These are phyloP conservation scores for Neurospora sp. DNA, from an alignment of 495 filamentous ascomycete species.

Conservation along the genomic window DNA sequence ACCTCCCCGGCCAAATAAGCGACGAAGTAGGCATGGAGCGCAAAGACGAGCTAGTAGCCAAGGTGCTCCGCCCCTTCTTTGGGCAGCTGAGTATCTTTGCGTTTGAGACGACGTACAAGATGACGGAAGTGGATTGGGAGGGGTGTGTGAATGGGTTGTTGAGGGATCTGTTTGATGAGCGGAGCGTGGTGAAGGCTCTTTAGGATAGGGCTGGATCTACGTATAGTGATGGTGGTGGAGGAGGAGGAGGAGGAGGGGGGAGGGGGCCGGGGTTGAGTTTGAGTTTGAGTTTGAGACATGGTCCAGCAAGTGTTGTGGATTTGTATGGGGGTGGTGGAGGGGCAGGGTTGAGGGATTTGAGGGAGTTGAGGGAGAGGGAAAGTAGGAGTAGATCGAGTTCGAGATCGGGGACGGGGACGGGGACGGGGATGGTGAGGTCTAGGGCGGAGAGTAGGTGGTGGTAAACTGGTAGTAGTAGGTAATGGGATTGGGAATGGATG, in stretches of 20 bases:
- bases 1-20: conserved; percentile 30
- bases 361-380: not conserved
- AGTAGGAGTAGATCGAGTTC: not conserved
- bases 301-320: not conserved
- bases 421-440: not conserved
- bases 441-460: not conserved
- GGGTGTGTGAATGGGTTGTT: conserved; percentile 60
- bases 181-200: conserved; percentile 46
- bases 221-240: not conserved
- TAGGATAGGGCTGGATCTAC: conserved; percentile 11
- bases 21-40: conserved; percentile 41
- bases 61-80: conserved; percentile 80
- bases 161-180: conserved; percentile 77
- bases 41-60: conserved; percentile 62
- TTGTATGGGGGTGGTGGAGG: not conserved
- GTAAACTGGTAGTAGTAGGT: not conserved
- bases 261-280: not conserved
- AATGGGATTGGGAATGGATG: not conserved
- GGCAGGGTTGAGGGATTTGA: not conserved
- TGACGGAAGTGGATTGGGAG: conserved; percentile 59
- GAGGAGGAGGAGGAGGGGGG: not conserved
- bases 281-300: not conserved
- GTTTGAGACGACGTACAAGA: conserved; percentile 86
- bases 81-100: conserved; percentile 81
- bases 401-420: not conserved